phyloP scores from a whole-genome alignment of 768 basidiomycete genomes.

The Leccinum barrowsii region DNA sequence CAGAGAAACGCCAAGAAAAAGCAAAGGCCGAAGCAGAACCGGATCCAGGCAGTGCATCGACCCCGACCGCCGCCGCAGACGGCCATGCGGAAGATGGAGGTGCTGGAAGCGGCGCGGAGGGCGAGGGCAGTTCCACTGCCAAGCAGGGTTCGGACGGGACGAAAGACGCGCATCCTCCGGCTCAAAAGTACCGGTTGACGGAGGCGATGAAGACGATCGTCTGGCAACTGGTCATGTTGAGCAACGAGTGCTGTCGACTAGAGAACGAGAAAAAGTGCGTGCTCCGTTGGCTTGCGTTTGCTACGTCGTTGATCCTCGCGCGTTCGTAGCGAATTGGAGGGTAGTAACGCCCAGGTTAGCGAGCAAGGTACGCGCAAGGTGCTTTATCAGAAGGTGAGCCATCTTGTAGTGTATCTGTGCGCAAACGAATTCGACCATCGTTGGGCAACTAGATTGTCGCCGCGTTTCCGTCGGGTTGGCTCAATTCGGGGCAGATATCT shows the following conservation, averaged over 20 bases:
- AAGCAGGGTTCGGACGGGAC: slow-evolving; percentile 29
- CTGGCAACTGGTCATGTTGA: slow-evolving; percentile 77
- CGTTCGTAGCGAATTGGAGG: slow-evolving; percentile 49
- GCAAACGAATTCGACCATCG: neutral
- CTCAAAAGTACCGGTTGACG: slow-evolving; percentile 74
- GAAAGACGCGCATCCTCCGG: slow-evolving; percentile 55
- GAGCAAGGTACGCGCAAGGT: slow-evolving; percentile 78
- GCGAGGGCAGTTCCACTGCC: slow-evolving; percentile 16
- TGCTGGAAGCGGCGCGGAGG: slow-evolving; percentile 24
- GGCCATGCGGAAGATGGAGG: slow-evolving; percentile 32
- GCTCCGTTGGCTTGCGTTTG: neutral
- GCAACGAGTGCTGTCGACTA: slow-evolving; percentile 75
- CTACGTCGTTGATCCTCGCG: neutral
- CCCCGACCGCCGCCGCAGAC: slow-evolving; percentile 22
- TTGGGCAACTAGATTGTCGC: slow-evolving; percentile 54
- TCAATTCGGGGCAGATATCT: slow-evolving; percentile 82
- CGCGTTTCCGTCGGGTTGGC: slow-evolving; percentile 83
- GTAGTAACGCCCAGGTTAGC: slow-evolving; percentile 66
- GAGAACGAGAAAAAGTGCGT: slow-evolving; percentile 62
- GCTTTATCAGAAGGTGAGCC: slow-evolving; percentile 70
- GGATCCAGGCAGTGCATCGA: slow-evolving; percentile 32
- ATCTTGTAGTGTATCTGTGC: neutral
- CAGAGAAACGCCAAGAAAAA: slow-evolving; percentile 60
- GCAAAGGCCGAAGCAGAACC: slow-evolving; percentile 29
- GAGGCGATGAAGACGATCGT: slow-evolving; percentile 77